phyloP scores from a whole-genome alignment of 169 alveolate genomes.

The Plasmodium gallinaceum region DNA sequence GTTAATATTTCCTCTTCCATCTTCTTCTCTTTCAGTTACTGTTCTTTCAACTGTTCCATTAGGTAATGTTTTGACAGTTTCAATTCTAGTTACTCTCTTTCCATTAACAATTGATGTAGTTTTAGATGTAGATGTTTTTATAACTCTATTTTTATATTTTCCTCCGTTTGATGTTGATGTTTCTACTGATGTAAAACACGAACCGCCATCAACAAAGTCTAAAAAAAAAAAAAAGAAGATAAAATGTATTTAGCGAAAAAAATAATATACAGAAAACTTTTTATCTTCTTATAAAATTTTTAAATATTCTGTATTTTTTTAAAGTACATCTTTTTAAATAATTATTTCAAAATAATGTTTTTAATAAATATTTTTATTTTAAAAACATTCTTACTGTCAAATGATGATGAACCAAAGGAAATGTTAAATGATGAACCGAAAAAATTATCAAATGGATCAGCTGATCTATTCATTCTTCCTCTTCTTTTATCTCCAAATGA shows the following conservation, averaged over 20 bases:
- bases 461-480: slow-evolving; percentile 54
- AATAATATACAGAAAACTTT: no score
- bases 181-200: slow-evolving; percentile 59
- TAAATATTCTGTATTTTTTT: no score
- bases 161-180: slow-evolving; percentile 74
- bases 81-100: slow-evolving; percentile 75
- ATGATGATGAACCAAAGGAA: slow-evolving; percentile 54
- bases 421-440: slow-evolving; percentile 65
- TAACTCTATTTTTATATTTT: slow-evolving; percentile 45
- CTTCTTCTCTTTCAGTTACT: slow-evolving; percentile 79
- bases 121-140: slow-evolving; percentile 78
- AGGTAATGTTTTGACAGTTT: slow-evolving; percentile 76
- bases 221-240: not conserved
- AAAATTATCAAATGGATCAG: slow-evolving; percentile 68
- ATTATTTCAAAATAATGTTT: not conserved
- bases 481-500: slow-evolving; percentile 52
- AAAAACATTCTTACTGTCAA: slow-evolving; percentile 46
- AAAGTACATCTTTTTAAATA: no score
- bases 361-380: not conserved
- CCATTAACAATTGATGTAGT: slow-evolving; percentile 79
- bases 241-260: not conserved
- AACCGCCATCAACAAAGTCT: slow-evolving; percentile 66
- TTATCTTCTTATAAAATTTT: no score
- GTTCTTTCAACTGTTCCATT: slow-evolving; percentile 79
- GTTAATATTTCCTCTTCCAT: slow-evolving; percentile 77